Evolutionary conservation across 2,329 filamentous ascomycete species (phyloP).

Genomic region (Calcarisporium arbuscula): DNA sequence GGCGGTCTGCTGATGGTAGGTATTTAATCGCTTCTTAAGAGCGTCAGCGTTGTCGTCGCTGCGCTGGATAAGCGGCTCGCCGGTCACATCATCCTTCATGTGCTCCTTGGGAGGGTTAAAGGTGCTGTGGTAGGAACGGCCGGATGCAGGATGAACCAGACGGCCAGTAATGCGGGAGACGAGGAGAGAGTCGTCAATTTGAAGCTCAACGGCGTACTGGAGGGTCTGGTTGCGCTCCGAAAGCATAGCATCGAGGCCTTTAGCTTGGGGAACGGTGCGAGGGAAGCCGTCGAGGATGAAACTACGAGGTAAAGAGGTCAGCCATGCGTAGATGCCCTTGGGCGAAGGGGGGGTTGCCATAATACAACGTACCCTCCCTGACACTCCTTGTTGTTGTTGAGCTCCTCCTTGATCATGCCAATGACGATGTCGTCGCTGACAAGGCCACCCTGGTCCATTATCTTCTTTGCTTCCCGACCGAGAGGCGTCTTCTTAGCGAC

Average conservation of each 20-base stretch:
- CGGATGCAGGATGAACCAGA: conserved; percentile 90
- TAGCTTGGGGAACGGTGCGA: conserved; percentile 89
- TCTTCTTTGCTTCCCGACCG: conserved; percentile 97
- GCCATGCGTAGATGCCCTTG: background rate
- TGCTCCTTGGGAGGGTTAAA: conserved; percentile 94
- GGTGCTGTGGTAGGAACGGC: conserved; percentile 94
- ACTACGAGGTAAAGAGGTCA: conserved; percentile 38
- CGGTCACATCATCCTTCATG: conserved; percentile 96
- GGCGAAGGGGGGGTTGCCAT: conserved; percentile 3
- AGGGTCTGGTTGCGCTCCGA: conserved; percentile 69
- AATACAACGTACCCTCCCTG: conserved; percentile 69
- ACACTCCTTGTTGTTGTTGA: conserved; percentile 91
- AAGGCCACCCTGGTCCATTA: conserved; percentile 97
- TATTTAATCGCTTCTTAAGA: conserved; percentile 86
- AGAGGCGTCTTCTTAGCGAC: conserved; percentile 95
- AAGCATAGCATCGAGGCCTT: conserved; percentile 93
- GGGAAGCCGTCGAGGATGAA: conserved; percentile 99
- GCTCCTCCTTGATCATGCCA: conserved; percentile 98
- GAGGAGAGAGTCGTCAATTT: conserved; percentile 91
- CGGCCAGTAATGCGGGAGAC: conserved; percentile 96
- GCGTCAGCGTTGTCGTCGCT: conserved; percentile 96
- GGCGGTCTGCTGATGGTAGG: conserved; percentile 89
- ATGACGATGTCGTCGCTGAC: conserved; percentile 99
- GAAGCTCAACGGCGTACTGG: conserved; percentile 91
- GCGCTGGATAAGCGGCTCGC: conserved; percentile 92